Evolutionary conservation across 2,329 filamentous ascomycete genomes (phyloP).

Genomic region (Tympanopsis confertula): DNA sequence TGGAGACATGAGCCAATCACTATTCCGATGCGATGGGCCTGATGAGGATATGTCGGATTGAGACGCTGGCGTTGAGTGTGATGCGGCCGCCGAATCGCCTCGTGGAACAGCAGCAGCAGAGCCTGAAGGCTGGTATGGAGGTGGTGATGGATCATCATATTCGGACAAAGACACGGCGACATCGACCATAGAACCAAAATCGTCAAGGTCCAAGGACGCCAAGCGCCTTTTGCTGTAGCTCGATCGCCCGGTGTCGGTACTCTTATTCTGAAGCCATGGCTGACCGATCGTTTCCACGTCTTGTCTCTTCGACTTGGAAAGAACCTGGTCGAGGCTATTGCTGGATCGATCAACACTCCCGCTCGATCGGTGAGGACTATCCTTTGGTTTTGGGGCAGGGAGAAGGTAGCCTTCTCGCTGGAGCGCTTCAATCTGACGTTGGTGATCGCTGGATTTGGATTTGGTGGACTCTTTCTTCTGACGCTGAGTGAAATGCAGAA

Average conservation of each 20-base stretch:
- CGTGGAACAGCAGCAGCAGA: no score
- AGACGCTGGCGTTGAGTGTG: no score
- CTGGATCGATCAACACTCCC: slow-evolving; percentile 4
- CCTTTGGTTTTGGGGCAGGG: slow-evolving; percentile 3
- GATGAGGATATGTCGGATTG: no score
- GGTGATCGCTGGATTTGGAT: slow-evolving; percentile 11
- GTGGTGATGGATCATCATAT: neutral
- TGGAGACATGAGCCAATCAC: no score
- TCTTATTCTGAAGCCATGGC: slow-evolving; percentile 16
- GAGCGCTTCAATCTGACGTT: slow-evolving; percentile 8
- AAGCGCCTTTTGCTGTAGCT: slow-evolving; percentile 3
- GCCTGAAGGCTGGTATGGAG: neutral
- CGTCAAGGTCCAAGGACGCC: slow-evolving; percentile 15
- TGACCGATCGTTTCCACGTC: slow-evolving; percentile 22
- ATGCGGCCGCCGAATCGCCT: no score
- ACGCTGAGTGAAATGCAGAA: slow-evolving; percentile 18
- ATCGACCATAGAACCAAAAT: slow-evolving; percentile 19
- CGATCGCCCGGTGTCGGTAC: neutral
- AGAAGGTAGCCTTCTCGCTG: neutral
- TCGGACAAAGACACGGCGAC: slow-evolving; percentile 11
- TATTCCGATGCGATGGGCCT: no score
- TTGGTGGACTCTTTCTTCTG: slow-evolving; percentile 11
- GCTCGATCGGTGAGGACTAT: slow-evolving; percentile 15
- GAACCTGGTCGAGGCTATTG: no score
- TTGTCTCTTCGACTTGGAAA: slow-evolving; percentile 14